Conservation (phyloP, 2,329 filamentous ascomycete genomes). For the Venturia aucupariae region DNA sequence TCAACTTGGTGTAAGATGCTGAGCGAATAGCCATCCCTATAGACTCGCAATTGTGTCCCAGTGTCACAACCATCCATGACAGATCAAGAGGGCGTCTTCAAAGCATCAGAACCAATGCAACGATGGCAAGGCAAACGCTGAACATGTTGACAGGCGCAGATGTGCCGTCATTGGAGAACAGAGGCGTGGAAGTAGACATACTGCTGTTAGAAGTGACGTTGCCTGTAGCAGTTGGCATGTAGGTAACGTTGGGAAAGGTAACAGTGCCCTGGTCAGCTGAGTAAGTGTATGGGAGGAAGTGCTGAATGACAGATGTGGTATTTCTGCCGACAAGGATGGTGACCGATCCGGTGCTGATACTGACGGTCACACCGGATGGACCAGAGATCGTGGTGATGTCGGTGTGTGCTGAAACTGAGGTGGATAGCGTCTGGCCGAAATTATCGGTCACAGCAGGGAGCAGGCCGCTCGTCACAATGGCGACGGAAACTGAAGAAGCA, state of each 20-base stretch:
- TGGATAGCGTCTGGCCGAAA: not conserved
- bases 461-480: not conserved
- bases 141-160: constrained; percentile 1
- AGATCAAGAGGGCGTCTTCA: not conserved
- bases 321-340: not conserved
- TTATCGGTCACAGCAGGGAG: not conserved
- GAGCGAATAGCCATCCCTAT: not conserved
- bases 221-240: not conserved
- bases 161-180: not conserved
- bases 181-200: not conserved
- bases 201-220: not conserved
- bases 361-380: constrained; percentile 1
- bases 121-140: not conserved
- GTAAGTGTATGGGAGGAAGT: constrained; percentile 1
- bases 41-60: not conserved
- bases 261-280: not conserved
- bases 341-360: constrained; percentile 2
- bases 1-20: not conserved
- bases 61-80: not conserved
- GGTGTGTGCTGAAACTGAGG: not conserved
- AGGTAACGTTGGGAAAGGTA: not conserved
- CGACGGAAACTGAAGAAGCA: not conserved
- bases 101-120: constrained; percentile 3
- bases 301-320: not conserved
- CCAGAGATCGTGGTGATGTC: constrained; percentile 1